phyloP scores from a whole-genome alignment of 2,329 filamentous ascomycete genomes.

The Cordyceps militaris region DNA sequence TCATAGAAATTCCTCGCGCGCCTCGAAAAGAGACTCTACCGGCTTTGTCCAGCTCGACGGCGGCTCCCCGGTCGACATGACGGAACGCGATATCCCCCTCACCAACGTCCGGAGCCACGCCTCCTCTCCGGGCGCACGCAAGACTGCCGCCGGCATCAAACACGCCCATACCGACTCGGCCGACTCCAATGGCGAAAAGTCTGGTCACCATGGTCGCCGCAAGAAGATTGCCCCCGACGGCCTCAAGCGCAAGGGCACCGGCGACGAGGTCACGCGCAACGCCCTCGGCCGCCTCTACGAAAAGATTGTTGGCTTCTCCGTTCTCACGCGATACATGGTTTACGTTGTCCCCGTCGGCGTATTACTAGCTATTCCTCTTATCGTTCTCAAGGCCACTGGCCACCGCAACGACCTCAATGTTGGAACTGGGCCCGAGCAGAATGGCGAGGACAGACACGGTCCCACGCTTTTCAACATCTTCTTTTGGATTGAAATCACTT shows the following conservation, averaged over 20 bases:
- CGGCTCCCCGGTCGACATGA: constrained; percentile 26
- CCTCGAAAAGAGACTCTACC: constrained; percentile 27
- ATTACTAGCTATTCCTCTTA: constrained; percentile 54
- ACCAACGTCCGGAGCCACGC: constrained; percentile 47
- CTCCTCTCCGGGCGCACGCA: constrained; percentile 47
- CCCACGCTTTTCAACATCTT: constrained; percentile 55
- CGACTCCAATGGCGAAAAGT: constrained; percentile 38
- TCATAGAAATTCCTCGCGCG: constrained; percentile 25
- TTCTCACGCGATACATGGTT: constrained; percentile 59
- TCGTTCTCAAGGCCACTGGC: constrained; percentile 44
- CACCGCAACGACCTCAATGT: constrained; percentile 31
- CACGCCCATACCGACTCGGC: constrained; percentile 27
- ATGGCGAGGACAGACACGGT: constrained; percentile 23
- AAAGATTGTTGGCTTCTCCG: constrained; percentile 56
- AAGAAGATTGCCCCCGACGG: constrained; percentile 38
- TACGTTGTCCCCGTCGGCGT: constrained; percentile 59
- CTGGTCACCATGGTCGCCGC: constrained; percentile 38
- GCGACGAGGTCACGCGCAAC: constrained; percentile 52
- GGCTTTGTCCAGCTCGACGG: constrained; percentile 40
- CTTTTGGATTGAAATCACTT: constrained; percentile 62
- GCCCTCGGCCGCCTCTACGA: constrained; percentile 60
- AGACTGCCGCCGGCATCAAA: constrained; percentile 30
- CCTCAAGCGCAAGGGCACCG: constrained; percentile 36
- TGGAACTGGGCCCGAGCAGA: constrained; percentile 23
- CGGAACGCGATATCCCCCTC: constrained; percentile 43